Evolutionary conservation across 2,329 filamentous ascomycete species (phyloP).

Genomic region (Fusarium austroafricanum): DNA sequence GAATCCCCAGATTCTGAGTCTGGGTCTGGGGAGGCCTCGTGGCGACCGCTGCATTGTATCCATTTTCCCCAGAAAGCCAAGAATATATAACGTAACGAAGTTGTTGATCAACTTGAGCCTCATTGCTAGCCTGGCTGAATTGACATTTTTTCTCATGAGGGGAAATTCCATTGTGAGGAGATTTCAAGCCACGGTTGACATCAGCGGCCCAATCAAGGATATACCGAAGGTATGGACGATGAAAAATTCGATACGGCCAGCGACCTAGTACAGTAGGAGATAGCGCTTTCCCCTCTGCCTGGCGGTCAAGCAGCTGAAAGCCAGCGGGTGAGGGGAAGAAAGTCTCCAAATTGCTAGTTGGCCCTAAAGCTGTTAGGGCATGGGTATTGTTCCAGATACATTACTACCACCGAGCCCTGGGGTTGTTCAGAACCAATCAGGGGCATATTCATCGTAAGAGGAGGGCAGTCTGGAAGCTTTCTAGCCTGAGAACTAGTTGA

Average conservation of each 20-base stretch:
- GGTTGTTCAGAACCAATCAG: slow-evolving; percentile 30
- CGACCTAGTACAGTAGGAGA: no score
- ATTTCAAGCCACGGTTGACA: slow-evolving; percentile 23
- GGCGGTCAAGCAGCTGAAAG: slow-evolving; percentile 14
- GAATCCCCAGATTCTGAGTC: slow-evolving; percentile 29
- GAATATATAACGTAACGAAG: slow-evolving; percentile 11
- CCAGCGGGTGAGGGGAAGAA: slow-evolving; percentile 20
- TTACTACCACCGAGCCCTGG: slow-evolving; percentile 16
- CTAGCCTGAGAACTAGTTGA: slow-evolving; percentile 30
- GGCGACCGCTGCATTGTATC: slow-evolving; percentile 18
- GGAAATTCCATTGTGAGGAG: slow-evolving; percentile 31
- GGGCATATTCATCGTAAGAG: background rate
- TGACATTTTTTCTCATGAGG: slow-evolving; percentile 12
- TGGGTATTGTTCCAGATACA: slow-evolving; percentile 16
- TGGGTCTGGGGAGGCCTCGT: slow-evolving; percentile 28
- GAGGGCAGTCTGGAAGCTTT: slow-evolving; percentile 44
- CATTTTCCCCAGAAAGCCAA: slow-evolving; percentile 42
- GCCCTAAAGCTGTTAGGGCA: slow-evolving; percentile 5
- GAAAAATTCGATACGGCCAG: background rate
- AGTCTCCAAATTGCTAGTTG: slow-evolving; percentile 26
- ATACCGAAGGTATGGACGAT: slow-evolving; percentile 30
- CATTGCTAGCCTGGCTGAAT: slow-evolving; percentile 13
- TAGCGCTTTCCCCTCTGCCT: slow-evolving; percentile 12
- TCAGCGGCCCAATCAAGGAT: slow-evolving; percentile 39
- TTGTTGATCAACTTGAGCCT: slow-evolving; percentile 23